These are phyloP conservation scores for Hypoxylon subgilvum DNA, from an alignment of 495 filamentous ascomycete genomes.

Conservation along the genomic window DNA sequence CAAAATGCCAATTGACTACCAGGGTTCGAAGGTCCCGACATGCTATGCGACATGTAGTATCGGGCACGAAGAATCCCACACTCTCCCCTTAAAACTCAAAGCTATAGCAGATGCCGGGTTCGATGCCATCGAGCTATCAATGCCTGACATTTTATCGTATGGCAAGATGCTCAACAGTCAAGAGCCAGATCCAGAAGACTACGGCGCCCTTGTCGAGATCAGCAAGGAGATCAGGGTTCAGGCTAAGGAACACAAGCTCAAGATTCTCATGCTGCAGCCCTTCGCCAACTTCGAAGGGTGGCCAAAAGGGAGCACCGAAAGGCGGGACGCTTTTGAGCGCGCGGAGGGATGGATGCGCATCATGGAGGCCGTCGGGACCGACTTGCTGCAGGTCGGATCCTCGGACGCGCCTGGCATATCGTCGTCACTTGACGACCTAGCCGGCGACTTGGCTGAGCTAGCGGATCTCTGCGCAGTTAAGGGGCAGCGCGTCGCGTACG, in stretches of 20 bases:
- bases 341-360: conserved; percentile 74
- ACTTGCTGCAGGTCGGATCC: conserved; percentile 80
- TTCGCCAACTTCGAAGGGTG: conserved; percentile 85
- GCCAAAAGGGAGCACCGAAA: conserved; percentile 60
- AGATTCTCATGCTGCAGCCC: conserved; percentile 77
- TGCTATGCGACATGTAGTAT: conserved; percentile 72
- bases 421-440: conserved; percentile 53
- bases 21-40: conserved; percentile 56
- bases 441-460: conserved; percentile 67
- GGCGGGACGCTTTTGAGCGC: conserved; percentile 68
- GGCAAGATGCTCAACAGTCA: conserved; percentile 57
- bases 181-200: conserved; percentile 62
- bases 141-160: conserved; percentile 75
- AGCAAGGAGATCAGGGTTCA: conserved; percentile 59
- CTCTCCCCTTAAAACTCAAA: conserved; percentile 67
- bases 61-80: conserved; percentile 55
- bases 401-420: conserved; percentile 67
- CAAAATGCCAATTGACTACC: conserved; percentile 38
- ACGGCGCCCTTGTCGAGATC: conserved; percentile 57
- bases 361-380: conserved; percentile 72
- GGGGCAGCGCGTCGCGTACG: conserved; percentile 70
- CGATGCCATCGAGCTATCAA: conserved; percentile 73
- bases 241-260: conserved; percentile 59
- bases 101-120: conserved; percentile 73
- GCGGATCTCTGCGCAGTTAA: conserved; percentile 66